phyloP scores from a whole-genome alignment of 164 flowering plant species.

The Euptelea pleiosperma region DNA sequence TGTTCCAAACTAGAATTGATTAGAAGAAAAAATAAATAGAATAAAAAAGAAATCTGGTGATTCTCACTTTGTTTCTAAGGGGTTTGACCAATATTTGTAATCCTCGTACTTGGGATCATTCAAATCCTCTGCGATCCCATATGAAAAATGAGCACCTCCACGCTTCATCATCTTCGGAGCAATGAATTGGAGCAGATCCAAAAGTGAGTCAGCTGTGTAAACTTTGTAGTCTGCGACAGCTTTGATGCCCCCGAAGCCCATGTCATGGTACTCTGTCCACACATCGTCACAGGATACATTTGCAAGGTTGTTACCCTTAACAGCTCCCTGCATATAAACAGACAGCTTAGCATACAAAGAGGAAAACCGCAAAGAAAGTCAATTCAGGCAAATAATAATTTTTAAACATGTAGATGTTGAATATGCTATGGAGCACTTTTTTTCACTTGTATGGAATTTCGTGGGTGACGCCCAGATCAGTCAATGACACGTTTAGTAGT shows the following conservation, averaged over 20 bases:
- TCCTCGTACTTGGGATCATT: constrained; percentile 74
- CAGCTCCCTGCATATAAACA: constrained; percentile 48
- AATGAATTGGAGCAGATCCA: constrained; percentile 68
- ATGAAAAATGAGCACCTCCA: constrained; percentile 73
- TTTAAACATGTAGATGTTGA: no score
- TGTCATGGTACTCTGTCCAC: constrained; percentile 88
- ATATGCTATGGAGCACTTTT: no score
- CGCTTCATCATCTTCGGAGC: constrained; percentile 93
- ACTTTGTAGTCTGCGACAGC: constrained; percentile 76
- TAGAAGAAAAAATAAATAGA: not conserved
- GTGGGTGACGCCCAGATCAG: no score
- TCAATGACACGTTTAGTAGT: no score
- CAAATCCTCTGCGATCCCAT: constrained; percentile 82
- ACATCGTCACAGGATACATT: constrained; percentile 60
- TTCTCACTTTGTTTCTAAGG: constrained; percentile 80
- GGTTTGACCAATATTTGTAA: constrained; percentile 89
- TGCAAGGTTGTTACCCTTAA: constrained; percentile 49
- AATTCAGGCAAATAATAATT: no score
- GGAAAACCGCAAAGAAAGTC: no score
- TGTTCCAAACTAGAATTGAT: not conserved
- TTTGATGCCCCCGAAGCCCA: constrained; percentile 64
- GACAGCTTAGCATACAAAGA: no score
- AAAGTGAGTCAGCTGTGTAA: constrained; percentile 60
- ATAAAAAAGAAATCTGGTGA: not conserved
- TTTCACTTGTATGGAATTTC: no score